These are phyloP conservation scores for Astrothelium macrocarpum DNA, from an alignment of 495 filamentous ascomycete genomes.

Conservation along the genomic window DNA sequence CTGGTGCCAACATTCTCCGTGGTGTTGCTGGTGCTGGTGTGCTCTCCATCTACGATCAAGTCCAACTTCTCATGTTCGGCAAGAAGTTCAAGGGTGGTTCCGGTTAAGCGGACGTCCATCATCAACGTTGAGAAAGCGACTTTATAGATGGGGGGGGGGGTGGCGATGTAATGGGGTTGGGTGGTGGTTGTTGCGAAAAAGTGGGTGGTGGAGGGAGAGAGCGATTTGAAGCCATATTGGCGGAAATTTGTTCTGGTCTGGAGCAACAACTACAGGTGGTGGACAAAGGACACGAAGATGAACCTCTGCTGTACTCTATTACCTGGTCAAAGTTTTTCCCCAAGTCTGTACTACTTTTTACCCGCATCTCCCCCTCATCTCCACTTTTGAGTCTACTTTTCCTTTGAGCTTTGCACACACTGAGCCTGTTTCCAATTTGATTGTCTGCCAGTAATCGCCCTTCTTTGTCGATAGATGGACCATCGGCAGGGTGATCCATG, in stretches of 20 bases:
- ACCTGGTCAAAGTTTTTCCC: slow-evolving; percentile 42
- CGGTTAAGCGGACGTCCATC: slow-evolving; percentile 47
- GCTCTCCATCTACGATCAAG: slow-evolving; percentile 99
- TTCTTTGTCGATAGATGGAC: slow-evolving; percentile 16
- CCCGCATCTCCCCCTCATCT: slow-evolving; percentile 10
- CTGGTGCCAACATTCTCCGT: slow-evolving; percentile 99
- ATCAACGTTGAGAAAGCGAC: too few species aligned
- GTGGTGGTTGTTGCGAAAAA: slow-evolving; percentile 20
- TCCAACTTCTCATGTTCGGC: slow-evolving; percentile 96
- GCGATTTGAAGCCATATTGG: slow-evolving; percentile 14
- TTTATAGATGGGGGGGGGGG: slow-evolving; percentile 13
- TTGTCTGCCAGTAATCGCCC: slow-evolving; percentile 5
- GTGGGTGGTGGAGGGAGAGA: slow-evolving; percentile 19
- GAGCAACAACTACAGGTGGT: slow-evolving; percentile 35
- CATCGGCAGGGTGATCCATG: slow-evolving; percentile 13
- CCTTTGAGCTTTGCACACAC: slow-evolving; percentile 8
- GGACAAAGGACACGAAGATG: slow-evolving; percentile 39
- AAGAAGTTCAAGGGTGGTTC: slow-evolving; percentile 96
- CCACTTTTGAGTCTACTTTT: slow-evolving; percentile 17
- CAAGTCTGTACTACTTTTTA: slow-evolving; percentile 34
- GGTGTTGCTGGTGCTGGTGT: slow-evolving; percentile 99
- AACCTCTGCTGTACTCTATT: slow-evolving; percentile 48
- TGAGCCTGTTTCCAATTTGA: slow-evolving; percentile 14
- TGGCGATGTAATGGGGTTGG: slow-evolving; percentile 18
- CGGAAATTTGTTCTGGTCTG: slow-evolving; percentile 37